phyloP scores from a whole-genome alignment of 495 filamentous ascomycete genomes.

The Tuber magnatum region DNA sequence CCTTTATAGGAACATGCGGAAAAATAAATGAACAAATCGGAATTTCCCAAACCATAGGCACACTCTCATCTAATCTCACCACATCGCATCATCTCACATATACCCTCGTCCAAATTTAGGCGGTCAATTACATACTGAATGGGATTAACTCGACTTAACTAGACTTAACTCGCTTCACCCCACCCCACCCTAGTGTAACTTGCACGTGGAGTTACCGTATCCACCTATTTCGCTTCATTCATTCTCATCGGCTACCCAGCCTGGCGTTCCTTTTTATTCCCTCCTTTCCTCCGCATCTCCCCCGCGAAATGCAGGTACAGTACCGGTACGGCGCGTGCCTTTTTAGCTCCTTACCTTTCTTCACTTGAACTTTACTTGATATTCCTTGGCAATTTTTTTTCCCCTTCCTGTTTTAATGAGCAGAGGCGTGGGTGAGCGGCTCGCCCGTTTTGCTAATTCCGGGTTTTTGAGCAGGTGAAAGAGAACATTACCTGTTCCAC shows the following conservation, averaged over 20 bases:
- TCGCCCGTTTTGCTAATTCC: neutral
- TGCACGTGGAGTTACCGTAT: neutral
- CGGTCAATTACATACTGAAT: neutral
- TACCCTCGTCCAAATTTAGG: neutral
- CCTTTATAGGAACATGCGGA: neutral
- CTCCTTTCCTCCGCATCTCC: neutral
- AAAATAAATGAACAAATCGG: neutral
- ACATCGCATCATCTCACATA: slow-evolving; percentile 1
- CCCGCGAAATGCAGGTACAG: neutral
- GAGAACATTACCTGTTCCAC: neutral
- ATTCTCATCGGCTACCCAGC: neutral
- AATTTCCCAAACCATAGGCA: neutral
- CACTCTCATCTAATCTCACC: neutral
- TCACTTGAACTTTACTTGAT: neutral
- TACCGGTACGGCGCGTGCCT: neutral
- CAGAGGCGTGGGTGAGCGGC: neutral
- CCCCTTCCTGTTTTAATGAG: neutral
- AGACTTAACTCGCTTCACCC: neutral
- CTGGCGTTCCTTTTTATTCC: neutral
- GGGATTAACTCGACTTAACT: neutral
- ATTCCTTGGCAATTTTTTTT: neutral
- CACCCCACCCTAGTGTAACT: neutral
- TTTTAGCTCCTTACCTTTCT: neutral
- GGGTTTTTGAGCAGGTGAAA: neutral
- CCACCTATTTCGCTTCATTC: neutral